Percentiles rank a stretch among this genome's conserved stretches.
These are phyloP conservation scores for Pulveroboletus sp. DNA, from an alignment of 1,284 basidiomycete genomes.

Conservation along the genomic window DNA sequence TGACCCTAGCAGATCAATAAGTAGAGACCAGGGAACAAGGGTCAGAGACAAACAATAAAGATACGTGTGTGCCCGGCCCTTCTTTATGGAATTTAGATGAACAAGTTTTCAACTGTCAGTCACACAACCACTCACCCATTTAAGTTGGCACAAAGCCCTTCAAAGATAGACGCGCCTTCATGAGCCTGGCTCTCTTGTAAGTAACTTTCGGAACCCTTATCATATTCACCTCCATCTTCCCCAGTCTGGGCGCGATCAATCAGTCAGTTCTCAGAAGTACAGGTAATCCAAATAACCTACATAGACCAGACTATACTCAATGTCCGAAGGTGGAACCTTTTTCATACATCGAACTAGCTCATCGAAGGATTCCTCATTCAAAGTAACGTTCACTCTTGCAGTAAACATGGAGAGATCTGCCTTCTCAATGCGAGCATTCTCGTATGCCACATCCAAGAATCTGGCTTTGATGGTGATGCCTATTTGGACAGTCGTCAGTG, in stretches of 20 bases:
- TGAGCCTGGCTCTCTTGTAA: background rate
- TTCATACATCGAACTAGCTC: background rate
- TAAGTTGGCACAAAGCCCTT: background rate
- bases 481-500: too few relatives aligned
- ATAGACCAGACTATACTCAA: constrained; percentile 2
- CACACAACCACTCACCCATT: background rate
- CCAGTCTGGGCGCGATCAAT: too few relatives aligned
- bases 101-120: too few relatives aligned
- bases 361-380: background rate
- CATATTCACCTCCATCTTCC: background rate
- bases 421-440: too few relatives aligned
- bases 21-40: too few relatives aligned
- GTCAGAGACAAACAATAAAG: background rate
- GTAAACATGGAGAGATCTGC: background rate
- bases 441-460: too few relatives aligned
- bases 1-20: background rate
- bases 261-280: too few relatives aligned
- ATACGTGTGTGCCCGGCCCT: background rate
- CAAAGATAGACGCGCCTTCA: too few relatives aligned
- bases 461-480: background rate
- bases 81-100: too few relatives aligned
- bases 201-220: background rate
- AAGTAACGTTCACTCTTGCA: background rate
- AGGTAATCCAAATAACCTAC: background rate
- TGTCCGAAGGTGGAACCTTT: background rate